These are phyloP conservation scores for Myrica gale DNA, from an alignment of 306 rosid genomes.

Conservation along the genomic window DNA sequence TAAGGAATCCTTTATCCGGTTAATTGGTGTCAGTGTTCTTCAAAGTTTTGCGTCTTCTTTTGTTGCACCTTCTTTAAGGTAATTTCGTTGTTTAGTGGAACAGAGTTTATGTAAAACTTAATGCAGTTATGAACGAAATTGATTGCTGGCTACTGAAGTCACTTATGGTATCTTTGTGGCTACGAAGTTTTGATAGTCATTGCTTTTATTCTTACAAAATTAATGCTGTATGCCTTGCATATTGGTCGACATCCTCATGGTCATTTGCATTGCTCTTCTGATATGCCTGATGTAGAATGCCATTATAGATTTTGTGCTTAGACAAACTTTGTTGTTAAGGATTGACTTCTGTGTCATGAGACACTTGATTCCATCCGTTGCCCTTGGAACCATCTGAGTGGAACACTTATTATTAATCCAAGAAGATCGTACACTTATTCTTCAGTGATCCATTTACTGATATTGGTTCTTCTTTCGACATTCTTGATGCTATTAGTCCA, in stretches of 20 bases:
- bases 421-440: neutral
- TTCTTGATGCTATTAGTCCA: neutral
- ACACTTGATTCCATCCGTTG: neutral
- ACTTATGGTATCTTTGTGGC: neutral
- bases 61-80: slow-evolving; percentile 89
- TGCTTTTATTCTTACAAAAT: neutral
- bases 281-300: neutral
- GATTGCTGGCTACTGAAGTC: neutral
- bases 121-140: neutral
- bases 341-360: neutral
- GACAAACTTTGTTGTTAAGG: neutral
- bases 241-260: neutral
- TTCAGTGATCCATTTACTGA: neutral
- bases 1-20: slow-evolving; percentile 63
- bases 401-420: neutral
- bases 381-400: neutral
- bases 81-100: slow-evolving; percentile 25
- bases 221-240: neutral
- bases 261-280: neutral
- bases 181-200: neutral
- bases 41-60: slow-evolving; percentile 85
- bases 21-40: slow-evolving; percentile 70
- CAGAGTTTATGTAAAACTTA: slow-evolving; percentile 1
- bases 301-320: neutral
- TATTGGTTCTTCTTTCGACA: neutral